Evolutionary conservation across 192 early-diverging fungal genomes (phyloP).

Genomic region (Fimicolochytrium jonesii): DNA sequence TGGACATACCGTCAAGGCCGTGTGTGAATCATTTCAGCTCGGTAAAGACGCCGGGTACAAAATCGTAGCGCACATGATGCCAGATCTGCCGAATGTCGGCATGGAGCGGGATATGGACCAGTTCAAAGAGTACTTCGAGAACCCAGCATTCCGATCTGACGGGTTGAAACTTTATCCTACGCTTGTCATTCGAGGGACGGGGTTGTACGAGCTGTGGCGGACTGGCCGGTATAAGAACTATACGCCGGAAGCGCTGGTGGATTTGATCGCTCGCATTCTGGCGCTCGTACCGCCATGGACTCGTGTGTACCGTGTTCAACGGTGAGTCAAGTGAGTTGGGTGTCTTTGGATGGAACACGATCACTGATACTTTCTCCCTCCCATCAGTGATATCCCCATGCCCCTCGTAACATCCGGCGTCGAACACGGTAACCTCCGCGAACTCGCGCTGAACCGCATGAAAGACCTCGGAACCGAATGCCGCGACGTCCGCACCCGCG

Average conservation of each 20-base stretch:
- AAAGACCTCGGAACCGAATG: conserved; percentile 94
- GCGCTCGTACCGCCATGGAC: conserved; percentile 99
- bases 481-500: conserved; percentile 94
- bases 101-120: conserved; percentile 99
- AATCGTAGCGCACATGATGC: conserved; percentile 99
- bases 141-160: conserved; percentile 97
- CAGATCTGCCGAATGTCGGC: conserved; percentile 97
- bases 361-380: not conserved
- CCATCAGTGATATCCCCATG: conserved; percentile 91
- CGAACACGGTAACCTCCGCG: conserved; percentile 95
- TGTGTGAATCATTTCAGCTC: conserved; percentile 95
- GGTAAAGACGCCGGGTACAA: conserved; percentile 99
- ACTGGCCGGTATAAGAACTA: conserved; percentile 98
- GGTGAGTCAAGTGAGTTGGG: conserved; percentile 35
- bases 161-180: conserved; percentile 98
- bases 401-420: conserved; percentile 97
- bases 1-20: conserved; percentile 97
- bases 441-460: conserved; percentile 93
- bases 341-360: not conserved
- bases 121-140: conserved; percentile 95
- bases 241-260: conserved; percentile 91
- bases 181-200: conserved; percentile 95
- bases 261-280: conserved; percentile 90
- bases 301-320: conserved; percentile 95
- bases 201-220: conserved; percentile 96